These are phyloP conservation scores for Pseudopithomyces chartarum DNA, from an alignment of 2,329 filamentous ascomycete species.

Conservation along the genomic window DNA sequence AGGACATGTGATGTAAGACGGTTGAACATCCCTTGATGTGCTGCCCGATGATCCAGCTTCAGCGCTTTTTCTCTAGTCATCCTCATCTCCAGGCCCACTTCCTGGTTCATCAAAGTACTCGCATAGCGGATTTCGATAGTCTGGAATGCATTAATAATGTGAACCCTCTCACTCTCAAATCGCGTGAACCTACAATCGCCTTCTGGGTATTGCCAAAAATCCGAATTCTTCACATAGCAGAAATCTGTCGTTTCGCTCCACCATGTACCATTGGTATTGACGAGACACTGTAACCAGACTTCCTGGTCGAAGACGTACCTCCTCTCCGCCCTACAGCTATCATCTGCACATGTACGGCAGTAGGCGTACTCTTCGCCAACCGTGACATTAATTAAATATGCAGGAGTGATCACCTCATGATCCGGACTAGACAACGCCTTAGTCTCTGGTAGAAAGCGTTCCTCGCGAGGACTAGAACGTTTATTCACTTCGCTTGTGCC, in stretches of 20 bases:
- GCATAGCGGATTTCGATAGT: conserved; percentile 30
- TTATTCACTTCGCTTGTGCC: conserved; percentile 14
- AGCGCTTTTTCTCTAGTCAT: background rate
- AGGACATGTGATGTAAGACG: too few species aligned
- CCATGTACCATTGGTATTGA: conserved; percentile 18
- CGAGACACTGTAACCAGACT: conserved; percentile 33
- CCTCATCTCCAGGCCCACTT: background rate
- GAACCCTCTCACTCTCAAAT: too few species aligned
- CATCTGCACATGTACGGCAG: conserved; percentile 26
- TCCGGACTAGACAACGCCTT: conserved; percentile 1
- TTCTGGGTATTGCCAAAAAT: conserved; percentile 32
- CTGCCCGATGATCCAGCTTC: background rate
- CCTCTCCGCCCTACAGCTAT: conserved; percentile 17
- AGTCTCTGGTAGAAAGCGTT: conserved; percentile 7
- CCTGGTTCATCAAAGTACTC: conserved; percentile 21
- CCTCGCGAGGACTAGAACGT: background rate
- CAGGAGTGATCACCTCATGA: background rate
- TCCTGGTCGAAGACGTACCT: conserved; percentile 30
- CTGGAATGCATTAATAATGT: conserved; percentile 5
- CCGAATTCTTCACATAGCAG: conserved; percentile 32
- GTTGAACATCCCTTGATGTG: too few species aligned
- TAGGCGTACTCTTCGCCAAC: conserved; percentile 34
- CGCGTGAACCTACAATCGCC: conserved; percentile 23
- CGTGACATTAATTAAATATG: conserved; percentile 36
- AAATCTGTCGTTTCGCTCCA: conserved; percentile 38